phyloP scores from a whole-genome alignment of 2,329 filamentous ascomycete genomes.

The Onygena corvina region DNA sequence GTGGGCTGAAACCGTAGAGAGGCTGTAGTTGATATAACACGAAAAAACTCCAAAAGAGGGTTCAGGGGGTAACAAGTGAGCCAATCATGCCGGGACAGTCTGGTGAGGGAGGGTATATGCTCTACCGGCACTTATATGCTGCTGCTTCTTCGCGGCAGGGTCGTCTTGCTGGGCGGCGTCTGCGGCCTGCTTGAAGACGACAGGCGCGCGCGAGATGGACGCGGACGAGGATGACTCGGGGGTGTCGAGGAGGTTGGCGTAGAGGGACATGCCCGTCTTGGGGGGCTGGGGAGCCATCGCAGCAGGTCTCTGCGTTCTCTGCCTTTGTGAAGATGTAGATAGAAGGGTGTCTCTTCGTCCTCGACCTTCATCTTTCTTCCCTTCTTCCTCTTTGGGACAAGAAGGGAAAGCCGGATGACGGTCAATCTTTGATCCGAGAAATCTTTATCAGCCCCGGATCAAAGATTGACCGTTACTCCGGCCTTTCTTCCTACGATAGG shows the following conservation, averaged over 20 bases:
- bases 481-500: too few species aligned
- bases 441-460: too few species aligned
- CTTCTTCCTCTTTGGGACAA: too few species aligned
- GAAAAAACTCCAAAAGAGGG: conserved; percentile 18
- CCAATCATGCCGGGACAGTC: conserved; percentile 22
- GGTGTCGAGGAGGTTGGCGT: conserved; percentile 66
- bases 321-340: neutral
- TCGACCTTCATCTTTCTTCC: neutral
- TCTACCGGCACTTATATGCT: conserved; percentile 53
- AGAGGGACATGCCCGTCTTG: conserved; percentile 52
- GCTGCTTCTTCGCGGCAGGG: conserved; percentile 50
- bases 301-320: neutral
- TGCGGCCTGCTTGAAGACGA: conserved; percentile 53
- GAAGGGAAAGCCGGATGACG: too few species aligned
- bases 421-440: neutral
- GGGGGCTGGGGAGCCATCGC: conserved; percentile 19
- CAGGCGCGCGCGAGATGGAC: conserved; percentile 65
- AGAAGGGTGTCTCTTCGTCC: neutral
- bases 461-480: too few species aligned
- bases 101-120: conserved; percentile 25
- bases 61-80: conserved; percentile 37
- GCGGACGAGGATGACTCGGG: conserved; percentile 34
- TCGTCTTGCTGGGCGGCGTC: conserved; percentile 39
- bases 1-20: conserved; percentile 79
- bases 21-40: conserved; percentile 33